Percentiles rank a stretch among this genome's conserved stretches.
phyloP scores from a whole-genome alignment of 176 grass and related monocot genomes.

The Ensete ventricosum region DNA sequence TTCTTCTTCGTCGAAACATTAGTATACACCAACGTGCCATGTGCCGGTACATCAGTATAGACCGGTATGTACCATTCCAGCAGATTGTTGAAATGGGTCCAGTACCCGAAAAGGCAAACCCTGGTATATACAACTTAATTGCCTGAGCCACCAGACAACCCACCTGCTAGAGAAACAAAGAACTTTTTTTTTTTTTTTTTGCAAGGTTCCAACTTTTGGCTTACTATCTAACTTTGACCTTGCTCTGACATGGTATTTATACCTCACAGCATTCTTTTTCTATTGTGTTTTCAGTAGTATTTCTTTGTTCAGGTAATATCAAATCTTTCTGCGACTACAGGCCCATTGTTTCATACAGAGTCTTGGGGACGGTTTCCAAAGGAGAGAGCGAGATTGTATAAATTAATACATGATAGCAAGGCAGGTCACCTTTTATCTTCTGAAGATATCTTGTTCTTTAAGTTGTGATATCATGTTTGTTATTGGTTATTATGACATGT shows the following conservation, averaged over 20 bases:
- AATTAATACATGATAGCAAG: constrained; percentile 80
- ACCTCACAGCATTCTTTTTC: not conserved
- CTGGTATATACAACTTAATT: too few species aligned
- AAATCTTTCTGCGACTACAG: constrained; percentile 81
- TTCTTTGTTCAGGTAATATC: constrained; percentile 60
- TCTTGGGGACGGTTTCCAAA: constrained; percentile 76
- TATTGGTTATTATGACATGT: not conserved
- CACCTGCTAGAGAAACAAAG: too few species aligned
- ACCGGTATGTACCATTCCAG: too few species aligned
- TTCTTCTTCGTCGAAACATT: too few species aligned
- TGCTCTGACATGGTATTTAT: not conserved
- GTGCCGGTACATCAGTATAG: too few species aligned
- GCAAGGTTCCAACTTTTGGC: too few species aligned
- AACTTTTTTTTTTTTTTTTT: too few species aligned
- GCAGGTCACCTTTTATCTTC: constrained; percentile 29
- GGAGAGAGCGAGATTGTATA: constrained; percentile 74
- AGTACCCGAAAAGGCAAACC: too few species aligned
- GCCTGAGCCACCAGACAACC: too few species aligned
- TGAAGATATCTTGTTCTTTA: constrained; percentile 11
- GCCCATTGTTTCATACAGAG: constrained; percentile 65
- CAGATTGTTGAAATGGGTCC: too few species aligned
- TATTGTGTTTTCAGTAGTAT: not conserved
- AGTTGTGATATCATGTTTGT: not conserved
- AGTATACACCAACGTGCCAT: too few species aligned
- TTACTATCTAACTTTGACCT: not conserved